Conservation (phyloP, 352 stramenopile species). For the Phytophthora boehmeriae region DNA sequence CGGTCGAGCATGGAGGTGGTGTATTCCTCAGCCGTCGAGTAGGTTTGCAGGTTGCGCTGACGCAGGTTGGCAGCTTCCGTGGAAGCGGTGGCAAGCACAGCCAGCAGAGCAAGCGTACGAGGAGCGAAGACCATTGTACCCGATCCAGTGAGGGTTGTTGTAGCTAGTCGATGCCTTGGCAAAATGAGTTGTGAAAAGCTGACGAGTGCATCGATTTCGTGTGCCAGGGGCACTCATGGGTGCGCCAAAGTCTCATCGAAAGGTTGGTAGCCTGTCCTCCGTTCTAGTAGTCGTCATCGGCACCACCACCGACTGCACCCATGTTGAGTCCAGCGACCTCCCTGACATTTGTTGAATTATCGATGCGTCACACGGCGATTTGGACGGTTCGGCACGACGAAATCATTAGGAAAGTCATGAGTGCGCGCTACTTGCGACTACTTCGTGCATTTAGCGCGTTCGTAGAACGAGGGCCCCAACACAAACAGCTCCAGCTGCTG, state of each 20-base stretch:
- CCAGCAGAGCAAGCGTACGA: conserved; percentile 11
- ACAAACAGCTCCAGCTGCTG: conserved; percentile 10
- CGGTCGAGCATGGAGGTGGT: conserved; percentile 38
- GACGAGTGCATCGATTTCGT: not conserved
- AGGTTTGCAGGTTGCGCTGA: conserved; percentile 28
- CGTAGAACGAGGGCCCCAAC: conserved; percentile 18
- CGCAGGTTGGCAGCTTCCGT: conserved; percentile 23
- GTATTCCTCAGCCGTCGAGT: conserved; percentile 25
- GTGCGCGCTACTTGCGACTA: not conserved
- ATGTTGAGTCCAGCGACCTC: conserved; percentile 16
- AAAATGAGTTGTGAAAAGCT: conserved; percentile 28
- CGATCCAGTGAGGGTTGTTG: conserved; percentile 11
- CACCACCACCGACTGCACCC: conserved; percentile 15
- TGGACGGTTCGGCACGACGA: conserved; percentile 23
- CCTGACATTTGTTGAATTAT: conserved; percentile 7
- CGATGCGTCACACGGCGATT: conserved; percentile 5
- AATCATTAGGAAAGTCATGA: conserved; percentile 19
- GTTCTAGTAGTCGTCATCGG: not conserved
- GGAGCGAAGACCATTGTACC: conserved; percentile 22
- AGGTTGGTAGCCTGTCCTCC: conserved; percentile 10
- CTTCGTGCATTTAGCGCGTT: conserved; percentile 9
- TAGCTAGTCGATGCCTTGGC: conserved; percentile 14
- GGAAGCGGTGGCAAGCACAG: conserved; percentile 1
- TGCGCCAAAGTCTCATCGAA: conserved; percentile 1
- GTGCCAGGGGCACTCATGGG: not conserved